These are phyloP conservation scores for Aureobasidium pullulans DNA, from an alignment of 2,329 filamentous ascomycete genomes.

Conservation along the genomic window DNA sequence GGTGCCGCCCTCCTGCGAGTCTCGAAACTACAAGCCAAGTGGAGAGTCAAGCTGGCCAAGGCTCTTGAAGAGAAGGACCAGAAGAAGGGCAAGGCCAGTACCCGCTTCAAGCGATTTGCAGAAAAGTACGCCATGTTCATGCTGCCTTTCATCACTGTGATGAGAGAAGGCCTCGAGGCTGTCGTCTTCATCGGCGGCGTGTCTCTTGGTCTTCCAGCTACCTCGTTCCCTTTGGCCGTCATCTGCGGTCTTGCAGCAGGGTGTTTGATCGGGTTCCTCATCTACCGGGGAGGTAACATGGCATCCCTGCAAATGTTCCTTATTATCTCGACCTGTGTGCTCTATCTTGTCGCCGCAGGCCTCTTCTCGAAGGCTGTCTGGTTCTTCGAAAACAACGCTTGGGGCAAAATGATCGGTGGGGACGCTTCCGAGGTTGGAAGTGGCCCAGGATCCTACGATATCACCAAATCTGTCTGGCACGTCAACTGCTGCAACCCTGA, in stretches of 20 bases:
- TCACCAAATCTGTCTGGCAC: slow-evolving; percentile 72
- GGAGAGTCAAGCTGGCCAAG: slow-evolving; percentile 72
- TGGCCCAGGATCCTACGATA: slow-evolving; percentile 73
- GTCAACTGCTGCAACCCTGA: slow-evolving; percentile 76
- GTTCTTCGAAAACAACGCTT: slow-evolving; percentile 63
- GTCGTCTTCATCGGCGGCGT: slow-evolving; percentile 84
- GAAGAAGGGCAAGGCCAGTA: slow-evolving; percentile 30
- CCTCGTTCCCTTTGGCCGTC: slow-evolving; percentile 69
- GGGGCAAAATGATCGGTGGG: slow-evolving; percentile 58
- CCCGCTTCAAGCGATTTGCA: slow-evolving; percentile 53
- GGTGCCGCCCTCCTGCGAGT: slow-evolving; percentile 74
- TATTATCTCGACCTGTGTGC: slow-evolving; percentile 71
- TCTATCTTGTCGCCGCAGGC: slow-evolving; percentile 78
- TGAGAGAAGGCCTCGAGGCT: slow-evolving; percentile 78
- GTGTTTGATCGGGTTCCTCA: slow-evolving; percentile 57
- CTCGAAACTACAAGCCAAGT: slow-evolving; percentile 78
- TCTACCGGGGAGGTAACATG: slow-evolving; percentile 68
- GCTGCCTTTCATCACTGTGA: slow-evolving; percentile 78
- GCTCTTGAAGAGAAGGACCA: slow-evolving; percentile 52
- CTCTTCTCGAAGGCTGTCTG: slow-evolving; percentile 72
- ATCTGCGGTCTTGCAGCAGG: slow-evolving; percentile 65
- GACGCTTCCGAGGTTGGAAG: slow-evolving; percentile 55
- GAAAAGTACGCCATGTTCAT: slow-evolving; percentile 84
- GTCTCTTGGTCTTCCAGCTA: slow-evolving; percentile 65
- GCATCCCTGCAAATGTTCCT: slow-evolving; percentile 67